Base-by-base conservation (phyloP, 805 yeast species). In the Pichia phayaonensis region DNA sequence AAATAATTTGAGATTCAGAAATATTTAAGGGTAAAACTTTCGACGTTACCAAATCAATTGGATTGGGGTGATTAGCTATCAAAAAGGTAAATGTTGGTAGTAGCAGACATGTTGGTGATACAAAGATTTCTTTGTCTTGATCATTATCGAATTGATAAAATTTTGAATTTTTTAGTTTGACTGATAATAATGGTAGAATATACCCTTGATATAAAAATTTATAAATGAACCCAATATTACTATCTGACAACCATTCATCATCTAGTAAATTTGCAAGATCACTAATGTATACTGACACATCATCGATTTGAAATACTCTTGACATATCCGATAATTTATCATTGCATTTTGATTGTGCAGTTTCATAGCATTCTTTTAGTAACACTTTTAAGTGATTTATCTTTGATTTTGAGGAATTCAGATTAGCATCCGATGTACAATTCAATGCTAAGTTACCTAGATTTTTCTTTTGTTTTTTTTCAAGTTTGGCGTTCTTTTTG, bases 181-280 rank as follows among this genome's bases (percentile, higher is more conserved):
- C 55, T 21, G 47, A 52, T 41, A 66, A 48, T 1, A 56, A 56
- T 21, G 69, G 68, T 11, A 56, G 42, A 5, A 63, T 50, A 43
- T 63, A 66, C 13, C 56, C 55, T 2, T 70, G 59, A 50, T 73
- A 76, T n/a, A 80, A 61, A 52, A 74, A 72, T 59, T 83, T 89
- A 62, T 73, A 86, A 20, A 83, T 65, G 49, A 84, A 77, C 0
- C 84, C 70, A 39, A 86, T 74, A 56, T 83, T 79, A 58, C 83
- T 83, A 59, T 85, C 92, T 58, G 81, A 83, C 29, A 86, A 67
- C 92, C 94, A 86, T 60, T 83, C 84, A 36, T 77, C 85, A 20
- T 83, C 81, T 46, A 72, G 67, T 16, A 86, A 63, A 56, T 78
- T 81, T 43, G 67, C 70, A 11, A 84, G 55, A 60, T 86, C 94